Conservation (phyloP, 768 basidiomycete genomes). For the Macrolepiota dolichaula region DNA sequence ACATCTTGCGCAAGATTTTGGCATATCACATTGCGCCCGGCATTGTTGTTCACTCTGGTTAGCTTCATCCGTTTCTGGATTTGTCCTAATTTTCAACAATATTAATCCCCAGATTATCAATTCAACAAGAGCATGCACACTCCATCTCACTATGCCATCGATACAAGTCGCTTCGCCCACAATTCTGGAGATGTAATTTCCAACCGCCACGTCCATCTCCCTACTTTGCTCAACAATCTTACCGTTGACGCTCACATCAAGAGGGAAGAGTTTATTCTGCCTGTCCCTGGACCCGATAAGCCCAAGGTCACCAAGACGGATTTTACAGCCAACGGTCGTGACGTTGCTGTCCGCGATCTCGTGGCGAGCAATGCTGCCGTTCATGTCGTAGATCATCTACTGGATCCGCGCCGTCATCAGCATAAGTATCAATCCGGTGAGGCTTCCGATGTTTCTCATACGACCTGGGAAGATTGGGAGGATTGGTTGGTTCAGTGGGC, state of each 20-base stretch:
- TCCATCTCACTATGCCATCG: too few relatives aligned
- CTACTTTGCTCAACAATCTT: slow-evolving; percentile 41
- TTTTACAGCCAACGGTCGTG: slow-evolving; percentile 36
- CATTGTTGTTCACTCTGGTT: slow-evolving; percentile 47
- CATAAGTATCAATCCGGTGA: slow-evolving; percentile 9
- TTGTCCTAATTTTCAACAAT: too few relatives aligned
- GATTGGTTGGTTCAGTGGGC: slow-evolving; percentile 50
- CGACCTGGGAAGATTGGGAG: slow-evolving; percentile 41
- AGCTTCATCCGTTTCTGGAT: slow-evolving; percentile 15
- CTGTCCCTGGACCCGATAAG: slow-evolving; percentile 24
- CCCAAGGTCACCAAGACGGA: slow-evolving; percentile 29
- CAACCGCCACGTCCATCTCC: slow-evolving; percentile 30
- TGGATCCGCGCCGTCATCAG: slow-evolving; percentile 33
- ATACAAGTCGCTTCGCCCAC: too few relatives aligned
- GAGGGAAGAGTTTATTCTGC: slow-evolving; percentile 42
- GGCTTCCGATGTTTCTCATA: too few relatives aligned
- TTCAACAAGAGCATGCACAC: slow-evolving; percentile 33
- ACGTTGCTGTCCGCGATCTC: slow-evolving; percentile 40
- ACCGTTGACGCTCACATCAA: slow-evolving; percentile 43
- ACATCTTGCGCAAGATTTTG: slow-evolving; percentile 48
- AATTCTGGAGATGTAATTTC: slow-evolving; percentile 31
- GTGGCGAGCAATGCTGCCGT: slow-evolving; percentile 56
- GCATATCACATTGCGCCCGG: slow-evolving; percentile 56
- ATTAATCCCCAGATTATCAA: slow-evolving; percentile 25
- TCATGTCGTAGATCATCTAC: slow-evolving; percentile 41